Conservation (phyloP, 306 rosid genomes). For the Begonia loranthoides region DNA sequence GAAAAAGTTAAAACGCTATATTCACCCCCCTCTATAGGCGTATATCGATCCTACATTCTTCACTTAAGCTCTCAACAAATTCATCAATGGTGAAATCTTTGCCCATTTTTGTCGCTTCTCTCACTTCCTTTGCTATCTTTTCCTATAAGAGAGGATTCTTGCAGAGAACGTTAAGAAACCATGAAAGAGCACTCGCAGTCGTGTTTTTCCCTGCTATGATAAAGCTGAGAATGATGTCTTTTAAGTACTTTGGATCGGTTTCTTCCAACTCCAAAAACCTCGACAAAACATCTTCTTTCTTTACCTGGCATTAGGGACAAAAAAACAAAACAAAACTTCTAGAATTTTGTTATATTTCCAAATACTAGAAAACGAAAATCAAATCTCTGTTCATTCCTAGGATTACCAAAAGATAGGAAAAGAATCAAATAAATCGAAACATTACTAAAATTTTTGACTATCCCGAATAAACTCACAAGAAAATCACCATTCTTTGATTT, state of each 20-base stretch:
- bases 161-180: conserved; percentile 40
- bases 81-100: conserved; percentile 12
- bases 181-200: conserved; percentile 31
- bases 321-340: neutral
- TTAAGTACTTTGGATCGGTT: conserved; percentile 23
- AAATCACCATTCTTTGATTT: neutral
- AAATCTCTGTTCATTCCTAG: too few species aligned
- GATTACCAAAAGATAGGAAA: too few species aligned
- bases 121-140: conserved; percentile 33
- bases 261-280: conserved; percentile 29
- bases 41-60: too few species aligned
- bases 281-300: conserved; percentile 31
- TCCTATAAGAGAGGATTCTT: conserved; percentile 39
- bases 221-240: conserved; percentile 30
- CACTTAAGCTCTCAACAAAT: conserved; percentile 22
- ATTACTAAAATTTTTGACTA: too few species aligned
- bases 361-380: too few species aligned
- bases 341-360: neutral
- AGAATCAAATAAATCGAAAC: too few species aligned
- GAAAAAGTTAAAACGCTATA: too few species aligned
- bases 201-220: conserved; percentile 48
- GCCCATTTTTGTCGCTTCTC: conserved; percentile 14
- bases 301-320: conserved; percentile 6
- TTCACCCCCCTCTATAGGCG: too few species aligned
- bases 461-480: conserved; percentile 7